Percentiles rank a stretch among this genome's conserved stretches.
Conservation (phyloP, 2,329 filamentous ascomycete species). For the Alternaria longipes region DNA sequence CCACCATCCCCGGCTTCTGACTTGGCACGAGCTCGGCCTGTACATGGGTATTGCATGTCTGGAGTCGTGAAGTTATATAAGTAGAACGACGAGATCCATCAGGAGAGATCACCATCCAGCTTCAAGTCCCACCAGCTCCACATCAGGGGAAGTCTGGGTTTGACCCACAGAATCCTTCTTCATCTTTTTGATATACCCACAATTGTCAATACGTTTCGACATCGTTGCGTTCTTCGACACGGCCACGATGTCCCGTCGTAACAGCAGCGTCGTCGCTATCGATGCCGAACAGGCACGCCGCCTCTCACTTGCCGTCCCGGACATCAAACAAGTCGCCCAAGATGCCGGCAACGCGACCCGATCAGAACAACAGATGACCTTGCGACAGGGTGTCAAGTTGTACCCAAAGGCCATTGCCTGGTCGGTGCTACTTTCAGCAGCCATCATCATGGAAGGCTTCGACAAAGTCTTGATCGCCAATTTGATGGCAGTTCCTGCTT, state of each 20-base stretch:
- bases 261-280: slow-evolving; percentile 44
- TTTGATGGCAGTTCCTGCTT: slow-evolving; percentile 66
- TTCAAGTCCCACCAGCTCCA: slow-evolving; percentile 24
- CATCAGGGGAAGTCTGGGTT: slow-evolving; percentile 24
- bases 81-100: slow-evolving; percentile 27
- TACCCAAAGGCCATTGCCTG: slow-evolving; percentile 89
- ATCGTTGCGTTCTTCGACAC: slow-evolving; percentile 11
- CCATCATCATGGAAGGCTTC: slow-evolving; percentile 91
- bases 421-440: slow-evolving; percentile 84
- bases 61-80: slow-evolving; percentile 31
- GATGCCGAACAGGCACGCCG: slow-evolving; percentile 43
- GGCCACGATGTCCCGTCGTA: slow-evolving; percentile 43
- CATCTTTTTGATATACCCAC: slow-evolving; percentile 1
- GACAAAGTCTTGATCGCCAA: slow-evolving; percentile 83
- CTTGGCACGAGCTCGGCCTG: slow-evolving; percentile 28
- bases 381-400: slow-evolving; percentile 77
- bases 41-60: slow-evolving; percentile 21
- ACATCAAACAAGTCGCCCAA: slow-evolving; percentile 38
- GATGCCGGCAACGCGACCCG: slow-evolving; percentile 52
- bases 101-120: slow-evolving; percentile 23
- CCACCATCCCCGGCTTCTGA: slow-evolving; percentile 25
- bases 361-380: slow-evolving; percentile 59
- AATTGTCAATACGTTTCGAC: not conserved
- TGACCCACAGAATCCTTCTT: slow-evolving; percentile 14
- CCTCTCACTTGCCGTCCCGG: slow-evolving; percentile 40